A percentile compares a stretch with the other conserved stretches of the same genome.
These are phyloP conservation scores for Amyloporia xantha DNA, from an alignment of 768 basidiomycete species.

Conservation along the genomic window DNA sequence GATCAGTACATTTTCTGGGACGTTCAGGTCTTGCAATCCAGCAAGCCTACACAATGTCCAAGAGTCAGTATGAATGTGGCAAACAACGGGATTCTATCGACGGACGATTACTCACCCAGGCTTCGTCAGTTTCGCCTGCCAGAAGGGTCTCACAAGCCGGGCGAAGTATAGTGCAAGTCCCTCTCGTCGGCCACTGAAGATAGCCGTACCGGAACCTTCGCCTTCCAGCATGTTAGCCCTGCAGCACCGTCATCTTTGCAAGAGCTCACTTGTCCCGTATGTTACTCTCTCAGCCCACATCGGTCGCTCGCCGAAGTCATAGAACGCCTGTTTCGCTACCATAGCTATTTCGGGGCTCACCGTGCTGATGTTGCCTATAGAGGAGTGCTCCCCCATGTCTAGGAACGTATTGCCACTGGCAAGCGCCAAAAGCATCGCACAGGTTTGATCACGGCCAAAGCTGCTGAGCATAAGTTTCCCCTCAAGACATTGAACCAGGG, in stretches of 20 bases:
- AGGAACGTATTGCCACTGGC: slow-evolving; percentile 81
- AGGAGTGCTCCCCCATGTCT: slow-evolving; percentile 45
- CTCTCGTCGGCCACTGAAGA: slow-evolving; percentile 84
- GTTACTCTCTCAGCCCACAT: slow-evolving; percentile 75
- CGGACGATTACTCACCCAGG: slow-evolving; percentile 38
- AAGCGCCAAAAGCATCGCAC: slow-evolving; percentile 84
- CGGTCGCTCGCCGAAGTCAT: slow-evolving; percentile 79
- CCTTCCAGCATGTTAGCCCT: slow-evolving; percentile 28
- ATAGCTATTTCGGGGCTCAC: slow-evolving; percentile 56
- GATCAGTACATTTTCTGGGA: slow-evolving; percentile 56
- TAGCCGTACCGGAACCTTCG: slow-evolving; percentile 64
- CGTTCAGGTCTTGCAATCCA: slow-evolving; percentile 49
- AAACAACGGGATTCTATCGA: slow-evolving; percentile 1
- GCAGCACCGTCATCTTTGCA: no score
- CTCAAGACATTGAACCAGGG: background rate
- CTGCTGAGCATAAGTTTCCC: slow-evolving; percentile 32
- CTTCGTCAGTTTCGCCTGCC: slow-evolving; percentile 75
- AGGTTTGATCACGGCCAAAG: slow-evolving; percentile 88
- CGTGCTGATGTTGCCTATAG: slow-evolving; percentile 39
- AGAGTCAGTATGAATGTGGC: background rate
- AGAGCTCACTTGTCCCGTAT: slow-evolving; percentile 63
- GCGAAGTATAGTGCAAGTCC: slow-evolving; percentile 85
- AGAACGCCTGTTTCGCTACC: slow-evolving; percentile 80
- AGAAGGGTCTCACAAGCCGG: slow-evolving; percentile 77
- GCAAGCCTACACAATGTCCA: slow-evolving; percentile 25